These are phyloP conservation scores for Penicillium ucsense DNA, from an alignment of 495 filamentous ascomycete genomes.

Conservation along the genomic window DNA sequence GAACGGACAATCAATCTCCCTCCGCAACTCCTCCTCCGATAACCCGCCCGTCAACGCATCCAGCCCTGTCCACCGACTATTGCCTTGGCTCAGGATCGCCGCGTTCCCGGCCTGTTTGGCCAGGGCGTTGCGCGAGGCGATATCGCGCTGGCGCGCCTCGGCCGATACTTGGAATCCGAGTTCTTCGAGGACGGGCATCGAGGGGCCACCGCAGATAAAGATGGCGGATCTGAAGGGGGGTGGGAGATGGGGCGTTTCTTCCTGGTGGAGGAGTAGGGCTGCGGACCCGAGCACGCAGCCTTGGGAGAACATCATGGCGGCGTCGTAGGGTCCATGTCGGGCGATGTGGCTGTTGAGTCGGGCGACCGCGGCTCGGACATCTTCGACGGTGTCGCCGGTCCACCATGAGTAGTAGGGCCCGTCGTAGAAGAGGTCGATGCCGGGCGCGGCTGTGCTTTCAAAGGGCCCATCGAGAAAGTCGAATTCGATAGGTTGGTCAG, in stretches of 20 bases:
- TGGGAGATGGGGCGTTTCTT: conserved; percentile 20
- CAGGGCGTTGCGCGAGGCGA: conserved; percentile 16
- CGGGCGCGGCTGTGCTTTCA: conserved; percentile 33
- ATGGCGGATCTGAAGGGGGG: conserved; percentile 50
- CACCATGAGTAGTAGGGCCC: conserved; percentile 43
- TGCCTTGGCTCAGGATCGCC: conserved; percentile 19
- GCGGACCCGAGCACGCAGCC: conserved; percentile 43
- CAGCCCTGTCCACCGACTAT: conserved; percentile 18
- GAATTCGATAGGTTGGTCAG: conserved; percentile 33
- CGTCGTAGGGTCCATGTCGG: conserved; percentile 49
- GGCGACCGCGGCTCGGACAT: conserved; percentile 27
- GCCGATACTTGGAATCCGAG: conserved; percentile 41
- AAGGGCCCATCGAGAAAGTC: conserved; percentile 49
- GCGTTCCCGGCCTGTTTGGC: conserved; percentile 18
- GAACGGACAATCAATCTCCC: conserved; percentile 27
- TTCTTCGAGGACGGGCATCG: conserved; percentile 36
- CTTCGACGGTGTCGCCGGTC: conserved; percentile 21
- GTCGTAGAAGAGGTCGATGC: conserved; percentile 43
- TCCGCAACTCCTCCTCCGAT: conserved; percentile 44
- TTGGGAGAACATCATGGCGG: conserved; percentile 51
- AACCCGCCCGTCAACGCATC: conserved; percentile 19
- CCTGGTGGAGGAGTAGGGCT: conserved; percentile 30
- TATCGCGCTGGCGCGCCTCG: conserved; percentile 30
- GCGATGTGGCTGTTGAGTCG: conserved; percentile 41
- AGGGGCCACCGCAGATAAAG: conserved; percentile 48